Percentiles rank a stretch among this genome's conserved stretches.
These are phyloP conservation scores for Scheffersomyces lignicola DNA, from an alignment of 1,139 yeast genomes.

Conservation along the genomic window DNA sequence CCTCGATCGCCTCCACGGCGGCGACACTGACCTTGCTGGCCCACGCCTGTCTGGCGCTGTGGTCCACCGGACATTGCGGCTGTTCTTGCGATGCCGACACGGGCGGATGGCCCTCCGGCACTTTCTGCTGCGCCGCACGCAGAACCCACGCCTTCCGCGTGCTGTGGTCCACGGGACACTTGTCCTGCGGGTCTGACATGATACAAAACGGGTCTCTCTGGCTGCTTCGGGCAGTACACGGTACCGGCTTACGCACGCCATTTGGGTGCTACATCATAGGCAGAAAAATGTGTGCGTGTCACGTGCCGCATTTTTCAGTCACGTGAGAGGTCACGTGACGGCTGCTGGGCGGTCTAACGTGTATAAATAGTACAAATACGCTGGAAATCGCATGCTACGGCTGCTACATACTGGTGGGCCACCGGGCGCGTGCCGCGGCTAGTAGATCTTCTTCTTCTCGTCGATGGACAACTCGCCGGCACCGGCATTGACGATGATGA, in stretches of 20 bases:
- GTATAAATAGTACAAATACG: no score
- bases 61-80: conserved; percentile 29
- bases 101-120: background rate
- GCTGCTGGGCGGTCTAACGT: no score
- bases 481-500: conserved; percentile 90
- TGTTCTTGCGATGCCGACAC: conserved; percentile 10
- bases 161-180: conserved; percentile 26
- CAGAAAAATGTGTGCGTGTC: no score
- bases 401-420: conserved; percentile 5
- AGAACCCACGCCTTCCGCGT: conserved; percentile 18
- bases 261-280: no score
- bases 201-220: no score
- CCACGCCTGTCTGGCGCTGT: conserved; percentile 51
- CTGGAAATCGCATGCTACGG: background rate
- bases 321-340: no score
- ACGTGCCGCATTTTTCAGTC: no score
- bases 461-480: conserved; percentile 94
- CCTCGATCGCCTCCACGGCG: conserved; percentile 38
- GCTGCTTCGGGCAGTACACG: no score
- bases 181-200: no score
- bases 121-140: background rate
- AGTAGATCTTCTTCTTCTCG: conserved; percentile 93
- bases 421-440: conserved; percentile 18
- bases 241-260: no score
- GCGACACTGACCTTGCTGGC: conserved; percentile 36